Base-by-base conservation (phyloP, 306 rosid genomes). In the Cicer chorassanicum region DNA sequence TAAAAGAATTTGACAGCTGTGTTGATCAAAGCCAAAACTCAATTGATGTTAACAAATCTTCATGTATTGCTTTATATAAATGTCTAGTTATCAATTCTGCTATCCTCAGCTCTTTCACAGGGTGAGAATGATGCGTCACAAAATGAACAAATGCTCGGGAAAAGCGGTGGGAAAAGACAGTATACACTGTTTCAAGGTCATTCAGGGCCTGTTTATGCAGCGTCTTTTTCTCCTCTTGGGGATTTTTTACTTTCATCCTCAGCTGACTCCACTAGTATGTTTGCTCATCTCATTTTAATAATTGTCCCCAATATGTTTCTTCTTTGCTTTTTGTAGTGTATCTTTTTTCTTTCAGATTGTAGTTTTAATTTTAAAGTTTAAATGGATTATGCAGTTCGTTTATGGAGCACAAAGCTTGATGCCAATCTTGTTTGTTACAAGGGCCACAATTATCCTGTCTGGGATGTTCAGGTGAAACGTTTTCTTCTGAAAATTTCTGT, bases 361-460 rank as follows among this genome's bases (percentile, higher is more conserved):
- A 62, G 50, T 49, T 83, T 64, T n/a, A 60, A 70, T 43, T 63
- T 40, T 75, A 38, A 65, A 45, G 80, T 41, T 78, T 77, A 53
- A 44, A 60, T 82, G 78, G 38, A 42, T 69, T 43, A 56, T 84
- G 88, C 91, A 94, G 99, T 94, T 87, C 87, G 98, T 45, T 83
- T 92, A 66, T 94, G 97, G 99, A 94, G 93, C 93, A 87, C 96
- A 48, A 86, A 87, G 65, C 86, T 92, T 66, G 87, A 89, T 72
- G 88, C 93, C 74, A 94, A 90, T 85, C 97, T 94, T 74, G 99
- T 94, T 82, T 94, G 97, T 87, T 94, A 92, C 79, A 94, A 90
- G 90, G 99, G 97, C 82, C 97, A 94, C 84, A 94, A 94, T 85
- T 92, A 94, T 78, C 99, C 97, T 24, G 97, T 92, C 54, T 94